Conservation (phyloP, 192 early-diverging fungal species). For the Rhizophagus clarus region DNA sequence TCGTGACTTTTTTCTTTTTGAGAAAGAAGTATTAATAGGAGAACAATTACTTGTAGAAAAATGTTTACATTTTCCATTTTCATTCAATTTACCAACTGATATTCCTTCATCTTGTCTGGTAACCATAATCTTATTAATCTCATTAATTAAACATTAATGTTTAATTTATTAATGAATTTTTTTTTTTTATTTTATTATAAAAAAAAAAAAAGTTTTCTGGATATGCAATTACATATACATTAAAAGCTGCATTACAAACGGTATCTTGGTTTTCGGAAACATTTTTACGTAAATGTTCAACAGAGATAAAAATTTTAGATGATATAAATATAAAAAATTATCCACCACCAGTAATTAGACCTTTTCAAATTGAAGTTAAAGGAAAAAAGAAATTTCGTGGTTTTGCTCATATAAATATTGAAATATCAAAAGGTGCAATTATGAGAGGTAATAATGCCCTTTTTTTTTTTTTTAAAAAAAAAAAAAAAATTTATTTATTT, state of each 20-base stretch:
- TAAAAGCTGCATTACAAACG: conserved; percentile 10
- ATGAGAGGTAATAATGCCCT: background rate
- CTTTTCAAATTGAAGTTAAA: conserved; percentile 16
- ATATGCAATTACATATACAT: background rate
- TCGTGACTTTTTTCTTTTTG: background rate
- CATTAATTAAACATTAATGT: too few relatives aligned
- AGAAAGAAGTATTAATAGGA: background rate
- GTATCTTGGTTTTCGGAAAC: conserved; percentile 1
- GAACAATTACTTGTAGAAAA: background rate
- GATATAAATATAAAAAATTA: background rate
- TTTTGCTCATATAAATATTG: background rate
- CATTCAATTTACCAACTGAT: background rate
- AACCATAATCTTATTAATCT: too few relatives aligned
- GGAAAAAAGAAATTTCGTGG: background rate
- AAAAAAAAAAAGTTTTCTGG: background rate
- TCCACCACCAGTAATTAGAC: conserved; percentile 10
- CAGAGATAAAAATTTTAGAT: conserved; percentile 11
- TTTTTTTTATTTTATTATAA: background rate
- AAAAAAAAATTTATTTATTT: background rate
- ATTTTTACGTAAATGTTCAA: background rate
- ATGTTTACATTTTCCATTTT: background rate
- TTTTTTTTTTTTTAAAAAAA: background rate
- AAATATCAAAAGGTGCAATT: conserved; percentile 7
- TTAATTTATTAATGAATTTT: background rate
- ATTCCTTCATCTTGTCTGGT: background rate